Evolutionary conservation across 129 eudicot genomes (phyloP), one percentile per base, ranked within the genome.

Genomic region (Pseudognaphalium luteoalbum): DNA sequence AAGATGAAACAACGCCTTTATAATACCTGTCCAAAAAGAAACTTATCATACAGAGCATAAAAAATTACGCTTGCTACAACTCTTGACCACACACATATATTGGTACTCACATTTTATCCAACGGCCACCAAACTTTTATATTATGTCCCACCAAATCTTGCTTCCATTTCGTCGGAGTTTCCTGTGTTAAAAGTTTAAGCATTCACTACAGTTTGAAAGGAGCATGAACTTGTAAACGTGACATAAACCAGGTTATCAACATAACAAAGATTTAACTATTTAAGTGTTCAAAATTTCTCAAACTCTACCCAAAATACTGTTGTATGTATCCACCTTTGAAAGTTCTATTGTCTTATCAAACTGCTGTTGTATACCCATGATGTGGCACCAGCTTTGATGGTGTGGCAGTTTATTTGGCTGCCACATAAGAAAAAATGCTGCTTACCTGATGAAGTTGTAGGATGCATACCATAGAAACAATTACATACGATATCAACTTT

Each of bases 111-210:
- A 35, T 79, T 76, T 76, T 28, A 69, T 93, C 98, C 62, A 87
- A 30, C 21, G 98, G 97, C 97, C 98, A 93, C 98, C 97, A 90
- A 77, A 93, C 97, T 73, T 83, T 80, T 76, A 93, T 84, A 73
- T 77, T 83, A 57, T 64, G 59, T 16, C 89, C 94, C 75, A 93
- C 87, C 76, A 93, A 62, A 37, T 88, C 91, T 64, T 87, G 84
- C 66, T 86, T 88, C 66, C 76, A 80, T 37, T 63, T 67, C 67
- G 82, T 79, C 3, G 51, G 66, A 60, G 17, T 73, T 39, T 71
- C 81, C 91, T 86, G 83, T 25, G 72, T 62, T 42, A 8, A 51
- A 69, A 39, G 50, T 68, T 4, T 32, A 78, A 14, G 44, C 71
- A 42, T 64, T 70, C 30, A 66, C 56, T 15, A 50, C 42, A 20